Base-by-base conservation (phyloP, 805 yeast genomes). In the Metschnikowia noctiluminum region DNA sequence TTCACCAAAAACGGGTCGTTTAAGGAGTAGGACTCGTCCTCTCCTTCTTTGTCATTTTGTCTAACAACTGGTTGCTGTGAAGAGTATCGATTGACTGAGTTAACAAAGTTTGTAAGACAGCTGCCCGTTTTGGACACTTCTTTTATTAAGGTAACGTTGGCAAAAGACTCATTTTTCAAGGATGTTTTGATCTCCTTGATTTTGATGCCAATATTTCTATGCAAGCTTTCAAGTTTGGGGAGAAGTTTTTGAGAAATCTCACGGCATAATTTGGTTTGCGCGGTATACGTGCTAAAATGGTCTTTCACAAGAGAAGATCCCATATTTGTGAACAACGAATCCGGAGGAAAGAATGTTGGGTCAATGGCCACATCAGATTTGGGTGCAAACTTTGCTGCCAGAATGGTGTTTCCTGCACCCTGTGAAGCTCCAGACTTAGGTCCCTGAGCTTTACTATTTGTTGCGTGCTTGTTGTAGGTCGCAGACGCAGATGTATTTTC, bases 121-220 rank as follows among this genome's bases (percentile, higher is more conserved):
- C 67, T 64, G 48, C 83, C 85, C 1, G 96, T 85, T 48, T 78
- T 80, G 45, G 76, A 76, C 48, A 85, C 77, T 54, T 73, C 77
- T 41, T 60, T 70, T 12, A 65, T 50, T 28, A 73, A 52, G 7
- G 63, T 60, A 15, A 63, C 56, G 51, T 71, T 72, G 27, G 74
- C 69, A 55, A 73, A 73, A 2, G 73, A 62, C 15, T 73, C 77
- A 55, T 73, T 71, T 46, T 64, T 69, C 51, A 73, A 60, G 30
- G 71, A 62, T 7, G 68, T 57, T 56, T 59, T 70, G 54, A 73
- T 71, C 53, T 73, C 78, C 51, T 70, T 71, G 53, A 73, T 73
- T 46, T 73, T 73, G 50, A 56, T 46, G 32, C 64, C 55, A 41
- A 73, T 62, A 51, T 71, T 71, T 47, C 61, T 65, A 43, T 63